Evolutionary conservation across 2,329 filamentous ascomycete genomes (phyloP), one percentile per base, ranked within the genome.

Genomic region (Colletotrichum lini): DNA sequence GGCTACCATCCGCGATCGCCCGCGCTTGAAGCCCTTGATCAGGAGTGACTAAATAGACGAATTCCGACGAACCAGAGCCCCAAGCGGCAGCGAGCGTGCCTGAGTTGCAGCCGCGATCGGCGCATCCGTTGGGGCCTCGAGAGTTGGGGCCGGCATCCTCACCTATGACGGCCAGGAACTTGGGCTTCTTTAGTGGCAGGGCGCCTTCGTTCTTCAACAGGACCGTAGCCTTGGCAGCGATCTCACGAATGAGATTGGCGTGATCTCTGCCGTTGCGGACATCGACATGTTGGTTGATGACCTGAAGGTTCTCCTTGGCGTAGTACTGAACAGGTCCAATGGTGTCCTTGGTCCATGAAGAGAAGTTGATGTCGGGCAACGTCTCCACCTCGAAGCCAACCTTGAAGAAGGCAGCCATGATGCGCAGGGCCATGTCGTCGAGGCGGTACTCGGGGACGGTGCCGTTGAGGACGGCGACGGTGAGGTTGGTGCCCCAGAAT

Each of bases 391-490:
- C 86, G 73, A 86, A 84, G 62, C 90, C 89, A 47, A 91, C 89
- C 81, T 92, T 92, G 84, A 91, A 93, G 78, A 88, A 90, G 50
- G 90, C 85, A 6, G 91, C 87, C 89, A 93, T 92, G 78, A 93
- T 97, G 76, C 96, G 91, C 81, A 94, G 92, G 6, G 90, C 94
- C 92, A 98, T 97, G 78, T 98, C 96, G 76, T 98, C 95, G 12
- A 98, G 80, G 61, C 96, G 90, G 88, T 93, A 97, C 75, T 93
- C 90, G 0, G 96, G 94, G 42, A 98, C 84, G 0, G 95, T 98
- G 45, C 95, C 95, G 78, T 98, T 98, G 75, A 97, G 82, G 7
- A 98, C 91, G 1, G 94, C 94, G 58, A 97, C 84, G 2, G 96
- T 98, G 75, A 98, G 82, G 81, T 98, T 98, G 38, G 91, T 84